Evolutionary conservation across 2,329 filamentous ascomycete species (phyloP), one percentile per base, ranked within the genome.

Genomic region (Remersonia thermophila): DNA sequence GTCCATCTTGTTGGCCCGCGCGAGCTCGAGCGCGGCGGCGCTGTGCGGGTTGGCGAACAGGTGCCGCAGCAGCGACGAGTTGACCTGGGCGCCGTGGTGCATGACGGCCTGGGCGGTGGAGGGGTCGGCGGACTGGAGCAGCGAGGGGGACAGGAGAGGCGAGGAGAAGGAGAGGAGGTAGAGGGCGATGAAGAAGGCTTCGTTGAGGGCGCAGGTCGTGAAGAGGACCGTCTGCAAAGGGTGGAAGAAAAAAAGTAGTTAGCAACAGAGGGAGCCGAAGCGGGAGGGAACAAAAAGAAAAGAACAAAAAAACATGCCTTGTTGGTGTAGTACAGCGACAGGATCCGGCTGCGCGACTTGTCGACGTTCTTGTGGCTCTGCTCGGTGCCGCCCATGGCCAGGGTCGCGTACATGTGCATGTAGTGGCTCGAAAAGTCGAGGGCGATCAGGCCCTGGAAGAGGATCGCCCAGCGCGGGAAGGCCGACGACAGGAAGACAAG

Each of bases 91-190:
- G 40, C 80, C 80, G 7, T 76, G 72, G 51, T 80, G 64, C 46
- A 75, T 71, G 32, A 63, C 62, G 23, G 58, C 62, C 35, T 65
- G 66, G 37, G 67, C 66, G 30, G 57, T 54, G 36, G 69, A 63
- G 43, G 76, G 69, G 20, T 23, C 20, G 28, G 76, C 66, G 10
- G 73, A 66, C 50, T 75, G 65, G 44, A 80, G 77, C 35, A 96
- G 80, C 39, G 84, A 84, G 1, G 91, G 89, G 2, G 85, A 91
- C 37, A 96, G 75, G 27, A 78, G 73, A 2, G 89, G 89, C 39
- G 84, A 93, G 40, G 83, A 93, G 69, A 98, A 98, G 51, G 87
- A 95, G 41, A 98, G 80, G 36, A 98, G 81, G 65, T 98, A 98
- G 43, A 98, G 77, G 20, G 85, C 87, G 55, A 98, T 95, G 70